Base-by-base conservation (phyloP, 2,329 filamentous ascomycete species). In the Trichoderma citrinoviride region DNA sequence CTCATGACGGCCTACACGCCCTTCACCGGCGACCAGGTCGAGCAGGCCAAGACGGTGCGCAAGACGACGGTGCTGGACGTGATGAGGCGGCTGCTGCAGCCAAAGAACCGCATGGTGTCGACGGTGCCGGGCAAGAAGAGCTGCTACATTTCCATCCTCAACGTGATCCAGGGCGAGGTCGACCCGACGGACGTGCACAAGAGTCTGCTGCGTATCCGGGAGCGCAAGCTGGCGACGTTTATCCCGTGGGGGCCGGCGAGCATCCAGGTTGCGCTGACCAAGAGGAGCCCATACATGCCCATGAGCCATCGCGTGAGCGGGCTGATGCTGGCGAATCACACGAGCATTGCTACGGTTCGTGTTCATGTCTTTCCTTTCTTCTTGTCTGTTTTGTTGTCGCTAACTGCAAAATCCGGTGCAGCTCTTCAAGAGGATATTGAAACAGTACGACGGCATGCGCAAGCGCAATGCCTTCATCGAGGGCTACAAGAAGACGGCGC, bases 91-190 rank as follows among this genome's bases (percentile, higher is more conserved):
- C 82, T 99, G 25, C 82, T 99, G 65, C 96, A 99, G 78, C 95
- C 95, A 44, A 99, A 99, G 83, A 99, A 99, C 79, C 89, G 96
- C 75, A 99, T 99, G 95, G 95, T 99, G 52, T 97, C 93, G 25
- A 97, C 95, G 23, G 90, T 93, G 64, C 93, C 94, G 1, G 91
- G 90, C 72, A 98, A 98, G 81, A 96, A 92, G 81, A 97, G 93
- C 80, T 99, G 95, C 81, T 99, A 99, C 81, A 98, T 99, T 74
- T 97, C 93, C 54, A 98, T 99, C 71, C 83, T 99, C 68, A 98
- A 99, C 78, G 97, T 99, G 72, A 99, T 99, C 72, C 95, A 98
- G 81, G 95, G 95, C 73, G 95, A 99, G 77, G 95, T 96, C 44
- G 96, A 99, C 75, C 94, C 95, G 8, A 98, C 94, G 3, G 96